phyloP scores from a whole-genome alignment of 441 rosid species.

The Pelargonium fulgidum region DNA sequence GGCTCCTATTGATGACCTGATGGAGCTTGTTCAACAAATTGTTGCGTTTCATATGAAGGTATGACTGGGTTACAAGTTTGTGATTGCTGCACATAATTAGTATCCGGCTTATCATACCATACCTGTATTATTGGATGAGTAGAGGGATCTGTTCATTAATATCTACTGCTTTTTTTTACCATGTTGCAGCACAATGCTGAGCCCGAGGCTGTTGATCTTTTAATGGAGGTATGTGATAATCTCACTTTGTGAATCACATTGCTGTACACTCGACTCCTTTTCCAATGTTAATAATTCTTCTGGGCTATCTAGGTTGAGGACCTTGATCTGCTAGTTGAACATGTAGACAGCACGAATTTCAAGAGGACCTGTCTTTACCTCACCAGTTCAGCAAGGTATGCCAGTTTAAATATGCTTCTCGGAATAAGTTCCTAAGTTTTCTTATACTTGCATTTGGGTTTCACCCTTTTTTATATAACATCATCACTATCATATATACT shows the following conservation, averaged over 20 bases:
- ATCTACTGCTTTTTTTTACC: not conserved
- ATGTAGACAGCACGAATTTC: constrained; percentile 81
- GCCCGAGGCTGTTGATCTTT: constrained; percentile 96
- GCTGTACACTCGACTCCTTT: not conserved
- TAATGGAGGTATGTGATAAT: constrained; percentile 60
- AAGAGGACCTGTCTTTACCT: constrained; percentile 88
- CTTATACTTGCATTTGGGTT: not conserved
- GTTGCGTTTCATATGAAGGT: constrained; percentile 98
- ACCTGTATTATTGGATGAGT: not conserved
- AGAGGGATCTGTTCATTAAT: not conserved
- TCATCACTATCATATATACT: not conserved
- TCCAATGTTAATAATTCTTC: not conserved
- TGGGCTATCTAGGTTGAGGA: constrained; percentile 61
- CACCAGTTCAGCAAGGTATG: constrained; percentile 80
- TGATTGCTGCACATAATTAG: not conserved
- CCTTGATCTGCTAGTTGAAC: constrained; percentile 78
- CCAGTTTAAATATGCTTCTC: constrained; percentile 15
- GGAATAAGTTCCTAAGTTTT: not conserved
- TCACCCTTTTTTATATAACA: not conserved
- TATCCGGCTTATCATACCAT: not conserved
- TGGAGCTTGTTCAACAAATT: constrained; percentile 85
- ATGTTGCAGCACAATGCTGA: constrained; percentile 92
- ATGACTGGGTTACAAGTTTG: constrained; percentile 16
- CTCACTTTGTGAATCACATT: constrained; percentile 2
- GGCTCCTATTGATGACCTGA: constrained; percentile 54